phyloP scores from a whole-genome alignment of 108 stramenopile genomes.

The Nitzschia inconspicua region DNA sequence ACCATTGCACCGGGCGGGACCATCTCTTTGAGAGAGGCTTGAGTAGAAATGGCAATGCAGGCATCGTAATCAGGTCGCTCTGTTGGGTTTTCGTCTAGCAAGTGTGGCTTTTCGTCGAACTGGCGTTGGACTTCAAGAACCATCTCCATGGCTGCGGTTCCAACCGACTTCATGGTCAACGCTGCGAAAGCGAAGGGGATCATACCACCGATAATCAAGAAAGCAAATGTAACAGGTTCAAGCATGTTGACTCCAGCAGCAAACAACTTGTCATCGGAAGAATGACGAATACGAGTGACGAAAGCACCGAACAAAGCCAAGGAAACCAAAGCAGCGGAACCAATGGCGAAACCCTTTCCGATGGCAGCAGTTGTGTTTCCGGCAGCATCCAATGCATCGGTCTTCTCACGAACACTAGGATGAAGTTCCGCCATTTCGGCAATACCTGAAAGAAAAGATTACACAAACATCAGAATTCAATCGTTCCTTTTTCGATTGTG shows the following conservation, averaged over 20 bases:
- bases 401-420: slow-evolving; percentile 93
- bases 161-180: slow-evolving; percentile 99
- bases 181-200: slow-evolving; percentile 98
- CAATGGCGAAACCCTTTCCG: slow-evolving; percentile 99
- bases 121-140: slow-evolving; percentile 97
- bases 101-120: slow-evolving; percentile 92
- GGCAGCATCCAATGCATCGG: slow-evolving; percentile 97
- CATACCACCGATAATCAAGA: slow-evolving; percentile 97
- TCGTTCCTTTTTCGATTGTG: neutral
- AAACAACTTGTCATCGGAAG: slow-evolving; percentile 60
- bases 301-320: slow-evolving; percentile 97
- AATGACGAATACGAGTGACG: slow-evolving; percentile 89
- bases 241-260: slow-evolving; percentile 88
- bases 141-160: slow-evolving; percentile 97
- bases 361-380: slow-evolving; percentile 99
- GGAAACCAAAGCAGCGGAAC: slow-evolving; percentile 98
- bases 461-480: neutral
- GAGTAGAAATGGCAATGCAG: slow-evolving; percentile 96
- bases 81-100: slow-evolving; percentile 88
- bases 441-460: slow-evolving; percentile 61
- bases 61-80: slow-evolving; percentile 92
- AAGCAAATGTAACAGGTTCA: slow-evolving; percentile 92
- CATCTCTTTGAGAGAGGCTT: slow-evolving; percentile 95
- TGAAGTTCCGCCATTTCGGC: slow-evolving; percentile 99
- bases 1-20: slow-evolving; percentile 95